Evolutionary conservation across 75 land plant species (phyloP), one percentile per base, ranked within the genome.

Genomic region (Chamaecyparis obtusa): DNA sequence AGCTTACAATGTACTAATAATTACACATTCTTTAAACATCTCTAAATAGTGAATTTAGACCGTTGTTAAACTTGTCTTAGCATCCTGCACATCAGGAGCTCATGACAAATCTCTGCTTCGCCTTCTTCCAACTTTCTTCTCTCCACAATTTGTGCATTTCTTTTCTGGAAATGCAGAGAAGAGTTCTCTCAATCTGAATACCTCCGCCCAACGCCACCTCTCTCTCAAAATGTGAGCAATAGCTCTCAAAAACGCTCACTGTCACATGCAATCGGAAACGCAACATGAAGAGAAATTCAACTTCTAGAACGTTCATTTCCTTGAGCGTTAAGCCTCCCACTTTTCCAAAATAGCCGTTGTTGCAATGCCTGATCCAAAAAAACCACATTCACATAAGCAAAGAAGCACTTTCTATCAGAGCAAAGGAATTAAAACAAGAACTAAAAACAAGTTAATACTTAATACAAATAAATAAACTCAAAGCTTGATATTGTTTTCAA

Each of bases 241-340:
- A 75, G 35, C 87, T 86, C 44, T 86, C 85, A 76, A 86, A 86
- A 27, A 74, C 87, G 3, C 48, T 86, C 11, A 86, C 87, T 36
- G 87, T 75, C 83, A 86, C 87, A 37, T 86, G 30, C 49, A 86
- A 69, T 16, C 87, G 30, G 46, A 86, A 86, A 3, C 44, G 24
- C 75, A 79, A 9, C 87, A 69, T 86, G 77, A 86, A 86, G 27
- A 86, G 87, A 69, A 86, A 86, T 37, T 86, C 87, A 15, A 57
- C 24, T 30, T 86, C 87, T 1, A 86, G 44, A 33, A 11, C 74
- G 49, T 86, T 86, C 37, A 86, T 86, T 69, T 86, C 87, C 46
- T 3, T 15, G 0, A 41, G 75, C 9, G 85, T 86, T 7, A 86
- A 44, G 36, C 87, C 87, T 74, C 87, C 87, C 74, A 86, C 77